Evolutionary conservation across 2,329 filamentous ascomycete genomes (phyloP).

Genomic region (Penicillium sp.): DNA sequence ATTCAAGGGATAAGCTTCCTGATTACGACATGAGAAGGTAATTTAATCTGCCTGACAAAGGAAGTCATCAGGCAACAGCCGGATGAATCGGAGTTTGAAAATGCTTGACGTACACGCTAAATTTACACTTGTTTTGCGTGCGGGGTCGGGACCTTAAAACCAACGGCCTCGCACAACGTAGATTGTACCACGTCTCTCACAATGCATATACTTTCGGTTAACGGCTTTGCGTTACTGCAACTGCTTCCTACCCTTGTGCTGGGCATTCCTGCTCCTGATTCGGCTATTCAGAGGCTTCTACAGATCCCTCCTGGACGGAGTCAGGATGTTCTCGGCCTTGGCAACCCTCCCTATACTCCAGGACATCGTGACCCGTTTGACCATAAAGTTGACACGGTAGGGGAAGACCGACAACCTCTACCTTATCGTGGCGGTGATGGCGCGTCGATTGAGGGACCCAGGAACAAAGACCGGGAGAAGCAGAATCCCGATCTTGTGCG

Average conservation of each 20-base stretch:
- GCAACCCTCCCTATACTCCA: slow-evolving; percentile 56
- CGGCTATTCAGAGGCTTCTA: slow-evolving; percentile 1
- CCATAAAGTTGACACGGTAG: slow-evolving; percentile 60
- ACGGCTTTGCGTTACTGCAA: not conserved
- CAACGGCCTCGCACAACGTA: not conserved
- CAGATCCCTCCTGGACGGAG: slow-evolving; percentile 1
- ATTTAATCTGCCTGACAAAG: not conserved
- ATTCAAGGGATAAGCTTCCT: not conserved
- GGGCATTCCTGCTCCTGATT: not conserved
- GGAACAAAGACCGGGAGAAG: slow-evolving; percentile 66
- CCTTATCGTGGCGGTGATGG: slow-evolving; percentile 66
- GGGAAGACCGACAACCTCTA: slow-evolving; percentile 62
- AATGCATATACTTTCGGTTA: not conserved
- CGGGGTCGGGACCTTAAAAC: not conserved
- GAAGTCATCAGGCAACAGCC: not conserved
- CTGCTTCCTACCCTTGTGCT: not conserved
- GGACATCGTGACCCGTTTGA: slow-evolving; percentile 63
- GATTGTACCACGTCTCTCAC: not conserved
- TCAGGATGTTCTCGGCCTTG: slow-evolving; percentile 16
- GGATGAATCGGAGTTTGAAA: not conserved
- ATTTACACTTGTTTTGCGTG: not conserved
- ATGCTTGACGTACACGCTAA: not conserved
- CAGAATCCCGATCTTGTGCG: slow-evolving; percentile 72
- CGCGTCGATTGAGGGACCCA: slow-evolving; percentile 66
- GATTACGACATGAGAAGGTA: no score